Evolutionary conservation across 805 yeast genomes (phyloP), one percentile per base, ranked within the genome.

Genomic region (Yarrowia porcina): DNA sequence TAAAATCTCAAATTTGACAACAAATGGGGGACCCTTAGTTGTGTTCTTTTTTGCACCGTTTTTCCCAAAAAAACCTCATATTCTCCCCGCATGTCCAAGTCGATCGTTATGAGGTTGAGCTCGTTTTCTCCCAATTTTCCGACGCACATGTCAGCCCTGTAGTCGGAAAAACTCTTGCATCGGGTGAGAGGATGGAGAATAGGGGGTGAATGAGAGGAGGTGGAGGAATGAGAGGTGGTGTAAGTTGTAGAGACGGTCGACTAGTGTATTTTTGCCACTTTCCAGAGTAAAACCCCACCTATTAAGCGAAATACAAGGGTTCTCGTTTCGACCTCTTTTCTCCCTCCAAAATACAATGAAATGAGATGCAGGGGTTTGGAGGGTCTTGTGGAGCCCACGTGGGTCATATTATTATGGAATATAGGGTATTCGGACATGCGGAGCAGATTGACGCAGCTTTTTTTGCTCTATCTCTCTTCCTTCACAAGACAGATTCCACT

Each of bases 161-260:
- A 36, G 20, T 30, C 52, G 52, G 52, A 45, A 45, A 45, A 45
- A 45, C 52, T 45, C 52, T 45, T 45, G 52, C 52, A 45, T 36
- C 11, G 3, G 45, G 17, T 6, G 18, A 13, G 13, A 20, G 13
- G n/a, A n/a, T n/a, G 2, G 42, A 21, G 23, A 4, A 25, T 12
- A 38, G 10, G 25, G 20, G 11, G 6, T 2, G 23, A 20, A 38
- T 15, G n/a, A 13, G 25, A 25, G 15, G 11, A 20, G 27, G 4
- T 4, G 3, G 5, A 5, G 10, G 17, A 17, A 17, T 15, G 17
- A 28, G 6, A 39, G 17, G 27, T 25, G 28, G 28, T 25, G 8
- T 6, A 23, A 10, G 7, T 12, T 5, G 21, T 12, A 8, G 8
- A 18, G 1, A 17, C 2, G 2, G 41, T 8, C 8, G 28, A 8